Base-by-base conservation (phyloP, 2,329 filamentous ascomycete species). In the Blastomyces emzantsi region DNA sequence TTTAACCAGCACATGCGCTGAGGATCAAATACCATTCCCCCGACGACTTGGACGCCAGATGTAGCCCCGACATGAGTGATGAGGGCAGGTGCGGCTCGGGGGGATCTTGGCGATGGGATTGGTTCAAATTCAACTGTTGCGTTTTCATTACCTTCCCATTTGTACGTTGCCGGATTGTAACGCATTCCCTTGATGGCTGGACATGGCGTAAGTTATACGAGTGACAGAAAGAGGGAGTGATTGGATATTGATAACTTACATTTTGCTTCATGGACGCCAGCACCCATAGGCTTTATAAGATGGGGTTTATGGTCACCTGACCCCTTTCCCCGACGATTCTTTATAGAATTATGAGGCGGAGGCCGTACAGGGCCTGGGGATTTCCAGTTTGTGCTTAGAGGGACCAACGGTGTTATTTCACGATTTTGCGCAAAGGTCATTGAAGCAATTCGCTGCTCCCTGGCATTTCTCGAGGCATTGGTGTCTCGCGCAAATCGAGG, bases 21-120 rank as follows among this genome's bases (percentile, higher is more conserved):
- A 3, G 94, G 94, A 73, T 99, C 94, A 74, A 97, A 99, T 11
- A 97, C 89, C 94, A 99, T 99, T 69, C 92, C 91, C n/a, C 92
- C 90, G 64, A 97, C 92, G 45, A 97, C 89, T 76, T 97, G 92
- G 17, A 96, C 89, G 66, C 91, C 92, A 71, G 93, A 90, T 66
- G 88, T 87, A 4, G 87, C 83, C 62, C 89, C 90, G 68, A 97
- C 90, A 68, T 96, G 94, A 58, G 92, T 92, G 70, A 99, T 99
- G 22, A 99, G 83, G 6, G 93, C 92, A 43, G 76, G 75, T 65
- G 79, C 73, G 52, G 74, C 75, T 68, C 78, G 80, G 39, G 79
- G 79, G 41, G 76, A 76, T 64, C 71, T 74, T 33, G 74, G 69
- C n/a, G 69, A 66, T 67, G 73, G 49, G 65, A 86, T 79, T 62